Evolutionary conservation across 2,329 filamentous ascomycete genomes (phyloP).

Genomic region (Monilinia laxa): DNA sequence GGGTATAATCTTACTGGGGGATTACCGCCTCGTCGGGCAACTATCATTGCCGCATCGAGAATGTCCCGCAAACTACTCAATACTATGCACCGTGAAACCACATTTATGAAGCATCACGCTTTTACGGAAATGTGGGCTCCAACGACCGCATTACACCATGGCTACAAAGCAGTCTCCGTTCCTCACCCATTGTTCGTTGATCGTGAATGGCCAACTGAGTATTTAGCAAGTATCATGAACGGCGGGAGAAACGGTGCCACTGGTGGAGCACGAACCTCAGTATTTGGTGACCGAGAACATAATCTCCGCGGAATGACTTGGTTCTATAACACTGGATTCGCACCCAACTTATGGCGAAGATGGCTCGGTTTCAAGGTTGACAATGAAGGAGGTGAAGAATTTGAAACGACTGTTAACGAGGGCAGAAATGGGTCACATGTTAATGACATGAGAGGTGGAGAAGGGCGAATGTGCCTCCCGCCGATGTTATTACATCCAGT

Average conservation of each 20-base stretch:
- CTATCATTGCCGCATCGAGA: constrained; percentile 84
- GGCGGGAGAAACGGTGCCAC: constrained; percentile 71
- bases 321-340: constrained; percentile 88
- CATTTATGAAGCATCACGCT: constrained; percentile 80
- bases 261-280: constrained; percentile 68
- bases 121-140: constrained; percentile 97
- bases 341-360: constrained; percentile 74
- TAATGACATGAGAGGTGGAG: constrained; percentile 59
- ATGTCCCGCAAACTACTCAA: constrained; percentile 77
- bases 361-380: constrained; percentile 84
- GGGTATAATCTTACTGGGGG: constrained; percentile 69
- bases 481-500: constrained; percentile 88
- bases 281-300: constrained; percentile 83
- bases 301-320: constrained; percentile 85
- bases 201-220: constrained; percentile 77
- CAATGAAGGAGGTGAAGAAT: constrained; percentile 74
- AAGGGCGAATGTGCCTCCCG: constrained; percentile 87
- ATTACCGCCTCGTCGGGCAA: constrained; percentile 71
- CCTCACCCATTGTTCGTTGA: constrained; percentile 89
- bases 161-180: constrained; percentile 86
- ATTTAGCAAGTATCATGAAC: constrained; percentile 78
- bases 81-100: constrained; percentile 89
- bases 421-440: constrained; percentile 41
- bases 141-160: constrained; percentile 84
- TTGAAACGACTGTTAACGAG: constrained; percentile 61